phyloP scores from a whole-genome alignment of 306 rosid species.

The Fragaria nilgerrensis region DNA sequence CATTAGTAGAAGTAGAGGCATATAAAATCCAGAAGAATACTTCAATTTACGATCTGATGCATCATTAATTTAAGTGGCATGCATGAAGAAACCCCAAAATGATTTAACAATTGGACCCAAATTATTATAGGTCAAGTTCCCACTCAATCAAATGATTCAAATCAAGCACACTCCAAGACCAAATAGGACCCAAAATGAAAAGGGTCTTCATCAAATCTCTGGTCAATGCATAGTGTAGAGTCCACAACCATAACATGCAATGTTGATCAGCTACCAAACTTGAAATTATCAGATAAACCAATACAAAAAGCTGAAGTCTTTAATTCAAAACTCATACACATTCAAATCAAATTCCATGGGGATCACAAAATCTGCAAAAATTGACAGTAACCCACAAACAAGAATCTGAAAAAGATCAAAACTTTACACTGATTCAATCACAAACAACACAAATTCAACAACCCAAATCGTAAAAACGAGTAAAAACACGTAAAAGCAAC shows the following conservation, averaged over 20 bases:
- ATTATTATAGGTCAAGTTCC: background rate
- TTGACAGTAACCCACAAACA: background rate
- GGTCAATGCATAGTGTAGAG: background rate
- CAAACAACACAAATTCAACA: background rate
- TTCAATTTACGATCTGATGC: background rate
- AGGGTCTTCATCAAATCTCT: background rate
- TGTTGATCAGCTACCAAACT: conserved; percentile 6
- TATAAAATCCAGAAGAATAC: background rate
- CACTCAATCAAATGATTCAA: background rate
- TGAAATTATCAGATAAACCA: background rate
- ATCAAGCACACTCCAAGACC: conserved; percentile 1
- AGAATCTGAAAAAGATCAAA: background rate
- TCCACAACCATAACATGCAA: background rate
- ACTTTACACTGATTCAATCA: background rate
- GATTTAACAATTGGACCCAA: background rate
- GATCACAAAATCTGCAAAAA: conserved; percentile 6
- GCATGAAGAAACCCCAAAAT: background rate
- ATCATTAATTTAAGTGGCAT: background rate
- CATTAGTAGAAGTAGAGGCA: background rate
- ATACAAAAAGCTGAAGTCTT: background rate
- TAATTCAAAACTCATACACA: background rate
- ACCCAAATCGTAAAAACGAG: background rate
- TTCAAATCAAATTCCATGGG: background rate
- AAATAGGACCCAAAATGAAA: background rate
- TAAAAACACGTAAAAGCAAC: background rate